Percentiles rank a stretch among this genome's conserved stretches.
phyloP scores from a whole-genome alignment of 129 eudicot species.

The Logfia minima region DNA sequence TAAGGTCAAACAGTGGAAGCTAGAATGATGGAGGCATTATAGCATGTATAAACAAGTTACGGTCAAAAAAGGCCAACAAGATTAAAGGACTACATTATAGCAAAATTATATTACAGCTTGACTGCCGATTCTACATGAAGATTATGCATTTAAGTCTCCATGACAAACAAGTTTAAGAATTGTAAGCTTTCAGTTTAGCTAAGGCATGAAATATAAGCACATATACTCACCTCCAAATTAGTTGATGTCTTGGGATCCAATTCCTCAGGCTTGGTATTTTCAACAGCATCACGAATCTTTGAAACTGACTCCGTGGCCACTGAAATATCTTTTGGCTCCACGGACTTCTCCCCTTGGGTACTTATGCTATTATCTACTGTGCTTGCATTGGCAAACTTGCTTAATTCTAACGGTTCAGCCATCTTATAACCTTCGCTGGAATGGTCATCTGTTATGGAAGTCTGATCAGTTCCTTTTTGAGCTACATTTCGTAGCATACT shows the following conservation, averaged over 20 bases:
- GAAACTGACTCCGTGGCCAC: slow-evolving; percentile 21
- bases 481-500: slow-evolving; percentile 46
- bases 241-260: slow-evolving; percentile 12
- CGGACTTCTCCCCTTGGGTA: slow-evolving; percentile 18
- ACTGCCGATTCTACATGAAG: background rate
- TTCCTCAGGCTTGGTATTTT: slow-evolving; percentile 23
- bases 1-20: background rate
- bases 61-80: background rate
- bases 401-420: slow-evolving; percentile 31
- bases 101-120: background rate
- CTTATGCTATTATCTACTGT: slow-evolving; percentile 17
- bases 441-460: slow-evolving; percentile 21
- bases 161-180: background rate
- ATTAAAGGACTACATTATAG: background rate
- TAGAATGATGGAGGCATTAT: background rate
- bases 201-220: background rate
- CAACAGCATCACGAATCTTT: slow-evolving; percentile 23
- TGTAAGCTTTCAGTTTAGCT: background rate
- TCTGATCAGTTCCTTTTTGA: slow-evolving; percentile 31
- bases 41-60: background rate
- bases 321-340: slow-evolving; percentile 15
- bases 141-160: background rate
- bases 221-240: slow-evolving; percentile 22
- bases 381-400: slow-evolving; percentile 9
- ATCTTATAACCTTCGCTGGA: slow-evolving; percentile 25